phyloP scores from a whole-genome alignment of 1,284 basidiomycete genomes.

The Ganoderma multipileum region DNA sequence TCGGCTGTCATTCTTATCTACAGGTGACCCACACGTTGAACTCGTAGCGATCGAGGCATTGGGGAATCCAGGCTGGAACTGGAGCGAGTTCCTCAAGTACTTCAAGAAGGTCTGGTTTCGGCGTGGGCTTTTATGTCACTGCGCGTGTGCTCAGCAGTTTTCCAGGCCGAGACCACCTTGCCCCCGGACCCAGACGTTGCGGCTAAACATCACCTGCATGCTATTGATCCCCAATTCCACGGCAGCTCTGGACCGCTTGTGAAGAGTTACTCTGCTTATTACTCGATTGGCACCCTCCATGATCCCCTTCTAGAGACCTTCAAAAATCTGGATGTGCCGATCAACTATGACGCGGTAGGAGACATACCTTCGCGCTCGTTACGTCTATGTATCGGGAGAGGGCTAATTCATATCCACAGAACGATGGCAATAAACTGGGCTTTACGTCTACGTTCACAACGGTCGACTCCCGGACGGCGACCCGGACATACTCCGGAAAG shows the following conservation, averaged over 20 bases:
- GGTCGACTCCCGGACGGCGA: conserved; percentile 12
- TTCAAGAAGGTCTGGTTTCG: conserved; percentile 19
- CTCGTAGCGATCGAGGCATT: conserved; percentile 29
- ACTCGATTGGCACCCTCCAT: conserved; percentile 7
- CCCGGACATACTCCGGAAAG: conserved; percentile 13
- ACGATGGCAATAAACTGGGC: conserved; percentile 11
- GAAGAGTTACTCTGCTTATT: conserved; percentile 18
- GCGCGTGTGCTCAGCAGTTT: neutral
- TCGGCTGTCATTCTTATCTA: neutral
- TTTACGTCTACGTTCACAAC: neutral
- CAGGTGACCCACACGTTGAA: conserved; percentile 15
- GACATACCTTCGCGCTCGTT: neutral
- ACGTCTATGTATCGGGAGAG: neutral
- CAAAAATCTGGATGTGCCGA: conserved; percentile 20
- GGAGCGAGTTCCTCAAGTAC: conserved; percentile 31
- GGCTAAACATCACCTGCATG: neutral
- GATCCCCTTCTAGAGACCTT: conserved; percentile 19
- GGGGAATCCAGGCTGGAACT: conserved; percentile 37
- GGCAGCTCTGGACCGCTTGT: conserved; percentile 33
- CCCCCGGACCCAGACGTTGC: conserved; percentile 1
- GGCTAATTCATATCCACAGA: neutral
- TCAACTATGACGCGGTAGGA: conserved; percentile 12
- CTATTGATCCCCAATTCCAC: conserved; percentile 13
- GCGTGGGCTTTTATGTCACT: neutral
- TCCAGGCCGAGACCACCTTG: conserved; percentile 17